Conservation (phyloP, 129 eudicot genomes). For the Daucus carota region DH1_v3.0 NC_030387.2:30064501-30065000, state of each 20-base stretch:
- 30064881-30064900: background rate
- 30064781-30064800: too few relatives aligned
- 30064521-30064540: background rate
- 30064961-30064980: background rate
- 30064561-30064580: background rate
- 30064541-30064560: background rate
- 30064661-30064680: background rate
- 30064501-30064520: background rate
- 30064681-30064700: background rate
- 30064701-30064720: slow-evolving; percentile 3
- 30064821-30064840: background rate
- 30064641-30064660: background rate
- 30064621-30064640: background rate
- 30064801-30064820: background rate
- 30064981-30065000: background rate
- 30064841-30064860: background rate
- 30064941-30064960: background rate
- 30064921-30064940: background rate
- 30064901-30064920: background rate
- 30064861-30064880: background rate
- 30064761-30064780: too few relatives aligned
- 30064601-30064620: background rate
- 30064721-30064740: background rate
- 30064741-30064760: too few relatives aligned
- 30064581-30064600: background rate